These are phyloP conservation scores for Mycena pura DNA, from an alignment of 768 basidiomycete species.

Conservation along the genomic window DNA sequence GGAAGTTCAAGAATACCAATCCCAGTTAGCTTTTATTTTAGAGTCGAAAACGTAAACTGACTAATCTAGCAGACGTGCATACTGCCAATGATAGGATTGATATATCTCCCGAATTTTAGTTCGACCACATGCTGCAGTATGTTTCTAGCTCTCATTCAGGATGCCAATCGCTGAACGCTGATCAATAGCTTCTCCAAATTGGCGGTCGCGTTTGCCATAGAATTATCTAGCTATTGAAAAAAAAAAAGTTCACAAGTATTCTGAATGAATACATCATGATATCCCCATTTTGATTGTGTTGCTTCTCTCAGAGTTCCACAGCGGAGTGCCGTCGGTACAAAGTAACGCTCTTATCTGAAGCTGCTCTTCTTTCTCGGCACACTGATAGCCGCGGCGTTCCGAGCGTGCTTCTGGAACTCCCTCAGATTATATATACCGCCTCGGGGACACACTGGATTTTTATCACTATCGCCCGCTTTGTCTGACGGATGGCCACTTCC, in stretches of 20 bases:
- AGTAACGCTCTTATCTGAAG: no score
- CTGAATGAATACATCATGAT: no score
- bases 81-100: conserved; percentile 55
- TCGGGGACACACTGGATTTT: neutral
- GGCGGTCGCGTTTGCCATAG: conserved; percentile 59
- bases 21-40: conserved; percentile 51
- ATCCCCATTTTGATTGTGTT: no score
- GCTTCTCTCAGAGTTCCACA: no score
- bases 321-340: no score
- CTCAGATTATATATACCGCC: neutral
- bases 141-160: neutral
- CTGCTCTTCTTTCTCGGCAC: conserved; percentile 11
- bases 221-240: conserved; percentile 43
- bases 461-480: neutral
- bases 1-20: conserved; percentile 56
- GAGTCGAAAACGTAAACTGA: neutral
- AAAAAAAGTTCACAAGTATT: no score
- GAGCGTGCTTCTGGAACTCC: neutral
- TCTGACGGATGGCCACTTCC: neutral
- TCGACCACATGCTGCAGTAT: conserved; percentile 63
- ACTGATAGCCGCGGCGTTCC: neutral
- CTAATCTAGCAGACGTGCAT: conserved; percentile 5
- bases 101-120: conserved; percentile 67
- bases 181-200: conserved; percentile 54
- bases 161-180: neutral